A percentile compares a stretch with the other conserved stretches of the same genome.
These are phyloP conservation scores for Mangifera indica DNA, from an alignment of 345 rosid species.

Conservation along the genomic window DNA sequence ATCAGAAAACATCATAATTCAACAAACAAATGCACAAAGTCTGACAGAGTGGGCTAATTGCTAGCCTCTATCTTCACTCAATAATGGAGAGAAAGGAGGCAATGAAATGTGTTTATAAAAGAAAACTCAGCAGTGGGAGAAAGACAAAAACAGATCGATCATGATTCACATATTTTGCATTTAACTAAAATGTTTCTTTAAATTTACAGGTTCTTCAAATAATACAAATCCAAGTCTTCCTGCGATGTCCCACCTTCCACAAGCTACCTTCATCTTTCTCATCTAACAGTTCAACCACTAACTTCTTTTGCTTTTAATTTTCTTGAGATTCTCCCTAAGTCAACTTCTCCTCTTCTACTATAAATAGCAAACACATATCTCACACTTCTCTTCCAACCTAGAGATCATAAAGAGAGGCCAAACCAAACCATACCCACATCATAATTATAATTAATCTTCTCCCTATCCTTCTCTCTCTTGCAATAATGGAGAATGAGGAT, in stretches of 20 bases:
- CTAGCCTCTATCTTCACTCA: neutral
- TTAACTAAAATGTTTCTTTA: slow-evolving; percentile 7
- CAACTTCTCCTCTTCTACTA: slow-evolving; percentile 33
- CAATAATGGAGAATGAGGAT: slow-evolving; percentile 53
- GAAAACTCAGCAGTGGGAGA: neutral
- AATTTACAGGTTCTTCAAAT: neutral
- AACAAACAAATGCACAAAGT: too few relatives aligned
- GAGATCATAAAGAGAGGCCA: slow-evolving; percentile 6
- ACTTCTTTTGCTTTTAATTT: neutral
- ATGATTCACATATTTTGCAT: slow-evolving; percentile 14
- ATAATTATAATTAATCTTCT: neutral
- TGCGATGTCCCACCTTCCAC: slow-evolving; percentile 31
- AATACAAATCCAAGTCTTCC: neutral
- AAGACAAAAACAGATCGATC: neutral
- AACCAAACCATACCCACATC: neutral
- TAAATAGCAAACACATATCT: slow-evolving; percentile 33
- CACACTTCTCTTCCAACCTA: slow-evolving; percentile 2
- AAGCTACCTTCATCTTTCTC: neutral
- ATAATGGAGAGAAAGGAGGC: neutral
- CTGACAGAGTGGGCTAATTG: neutral
- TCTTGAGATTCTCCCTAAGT: slow-evolving; percentile 34
- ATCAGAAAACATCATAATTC: too few relatives aligned
- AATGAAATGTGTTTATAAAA: neutral
- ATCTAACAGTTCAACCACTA: slow-evolving; percentile 28
- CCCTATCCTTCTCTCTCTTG: neutral